These are phyloP conservation scores for Citrus mangshanensis DNA, from an alignment of 345 rosid genomes.

Conservation along the genomic window DNA sequence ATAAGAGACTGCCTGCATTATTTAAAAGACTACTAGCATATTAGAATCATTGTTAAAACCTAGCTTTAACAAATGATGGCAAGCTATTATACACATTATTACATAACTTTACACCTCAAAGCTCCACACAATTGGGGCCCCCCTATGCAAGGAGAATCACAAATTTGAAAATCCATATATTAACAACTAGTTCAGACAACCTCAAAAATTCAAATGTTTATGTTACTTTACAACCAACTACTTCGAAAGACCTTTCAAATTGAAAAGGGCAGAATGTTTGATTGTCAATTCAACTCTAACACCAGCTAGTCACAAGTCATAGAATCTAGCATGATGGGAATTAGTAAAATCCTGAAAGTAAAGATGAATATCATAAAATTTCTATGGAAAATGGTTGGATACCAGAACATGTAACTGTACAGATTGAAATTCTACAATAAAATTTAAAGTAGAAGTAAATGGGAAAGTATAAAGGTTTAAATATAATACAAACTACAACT, in stretches of 20 bases:
- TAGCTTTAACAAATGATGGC: background rate
- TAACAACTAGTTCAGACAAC: background rate
- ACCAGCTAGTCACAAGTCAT: background rate
- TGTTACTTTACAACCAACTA: background rate
- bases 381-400: background rate
- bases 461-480: background rate
- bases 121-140: background rate
- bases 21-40: constrained; percentile 10
- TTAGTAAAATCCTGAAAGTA: background rate
- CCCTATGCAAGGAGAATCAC: background rate
- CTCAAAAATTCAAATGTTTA: background rate
- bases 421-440: background rate
- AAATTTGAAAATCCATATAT: background rate
- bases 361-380: background rate
- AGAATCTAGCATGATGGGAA: background rate
- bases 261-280: background rate
- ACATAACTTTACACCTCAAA: background rate
- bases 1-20: constrained; percentile 88
- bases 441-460: background rate
- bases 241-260: background rate
- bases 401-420: background rate
- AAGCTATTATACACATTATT: background rate
- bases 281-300: background rate
- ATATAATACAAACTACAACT: background rate
- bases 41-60: constrained; percentile 6